These are phyloP conservation scores for Tetraselmis chui DNA, from an alignment of 139 green algal genomes.

Conservation along the genomic window DNA sequence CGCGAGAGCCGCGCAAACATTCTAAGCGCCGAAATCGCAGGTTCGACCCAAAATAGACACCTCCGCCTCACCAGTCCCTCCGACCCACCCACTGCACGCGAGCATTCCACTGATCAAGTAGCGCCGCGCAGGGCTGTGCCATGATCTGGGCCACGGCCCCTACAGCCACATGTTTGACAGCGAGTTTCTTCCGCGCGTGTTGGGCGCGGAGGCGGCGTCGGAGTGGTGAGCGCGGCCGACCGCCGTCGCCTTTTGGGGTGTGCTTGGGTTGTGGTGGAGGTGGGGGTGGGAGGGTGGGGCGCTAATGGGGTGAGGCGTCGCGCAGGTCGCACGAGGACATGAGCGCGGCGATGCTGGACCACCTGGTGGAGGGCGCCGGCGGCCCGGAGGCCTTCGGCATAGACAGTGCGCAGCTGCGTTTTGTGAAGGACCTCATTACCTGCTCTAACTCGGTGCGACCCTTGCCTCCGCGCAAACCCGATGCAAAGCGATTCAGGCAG, in stretches of 20 bases:
- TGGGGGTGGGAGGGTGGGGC: not conserved
- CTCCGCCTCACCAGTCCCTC: not conserved
- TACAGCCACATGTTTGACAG: slow-evolving; percentile 87
- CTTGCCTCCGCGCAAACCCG: not conserved
- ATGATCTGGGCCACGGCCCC: slow-evolving; percentile 90
- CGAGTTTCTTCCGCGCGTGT: slow-evolving; percentile 45
- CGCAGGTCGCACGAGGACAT: slow-evolving; percentile 69
- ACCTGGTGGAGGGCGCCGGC: slow-evolving; percentile 42
- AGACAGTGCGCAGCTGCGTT: not conserved
- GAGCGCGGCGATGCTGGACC: slow-evolving; percentile 49
- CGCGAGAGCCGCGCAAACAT: not conserved
- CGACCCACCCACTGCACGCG: no score
- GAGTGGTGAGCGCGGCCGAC: not conserved
- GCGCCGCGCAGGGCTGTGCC: slow-evolving; percentile 65
- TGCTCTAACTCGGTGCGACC: not conserved
- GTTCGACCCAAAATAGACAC: not conserved
- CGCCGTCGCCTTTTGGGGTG: no score
- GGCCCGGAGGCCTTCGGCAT: slow-evolving; percentile 8
- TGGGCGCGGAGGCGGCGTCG: not conserved
- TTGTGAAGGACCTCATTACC: slow-evolving; percentile 17
- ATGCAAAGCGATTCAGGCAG: slow-evolving; percentile 9
- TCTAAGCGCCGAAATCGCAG: not conserved
- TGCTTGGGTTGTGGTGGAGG: not conserved
- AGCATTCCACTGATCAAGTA: no score
- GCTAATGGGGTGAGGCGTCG: slow-evolving; percentile 23